Evolutionary conservation across 352 stramenopile species (phyloP).

Genomic region (Phytophthora cryptogea): DNA sequence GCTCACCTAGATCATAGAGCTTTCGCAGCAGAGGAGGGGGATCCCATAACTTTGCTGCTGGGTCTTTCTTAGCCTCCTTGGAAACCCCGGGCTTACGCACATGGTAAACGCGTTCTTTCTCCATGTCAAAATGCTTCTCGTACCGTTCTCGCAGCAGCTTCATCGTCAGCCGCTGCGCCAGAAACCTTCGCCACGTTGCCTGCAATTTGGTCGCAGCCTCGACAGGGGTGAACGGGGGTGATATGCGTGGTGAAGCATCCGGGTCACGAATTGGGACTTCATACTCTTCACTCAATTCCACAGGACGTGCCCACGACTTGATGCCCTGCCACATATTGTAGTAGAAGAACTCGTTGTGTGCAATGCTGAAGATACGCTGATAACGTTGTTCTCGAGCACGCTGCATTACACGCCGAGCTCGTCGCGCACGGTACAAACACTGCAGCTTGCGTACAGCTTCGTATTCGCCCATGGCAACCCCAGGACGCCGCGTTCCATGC

Average conservation of each 20-base stretch:
- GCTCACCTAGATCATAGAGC: slow-evolving; percentile 66
- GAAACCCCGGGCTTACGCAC: slow-evolving; percentile 12
- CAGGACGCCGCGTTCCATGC: slow-evolving; percentile 49
- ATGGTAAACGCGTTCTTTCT: slow-evolving; percentile 65
- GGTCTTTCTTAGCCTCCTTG: slow-evolving; percentile 20
- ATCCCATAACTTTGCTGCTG: slow-evolving; percentile 30
- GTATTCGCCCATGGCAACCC: slow-evolving; percentile 58
- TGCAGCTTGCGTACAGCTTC: slow-evolving; percentile 80
- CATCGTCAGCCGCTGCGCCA: slow-evolving; percentile 37
- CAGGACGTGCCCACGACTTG: slow-evolving; percentile 56
- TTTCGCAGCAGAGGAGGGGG: slow-evolving; percentile 48
- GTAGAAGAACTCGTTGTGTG: slow-evolving; percentile 78
- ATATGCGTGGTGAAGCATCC: slow-evolving; percentile 53
- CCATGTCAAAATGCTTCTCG: slow-evolving; percentile 72
- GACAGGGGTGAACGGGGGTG: slow-evolving; percentile 48
- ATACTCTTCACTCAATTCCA: slow-evolving; percentile 41
- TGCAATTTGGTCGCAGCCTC: slow-evolving; percentile 62
- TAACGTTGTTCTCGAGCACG: slow-evolving; percentile 63
- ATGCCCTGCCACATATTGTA: slow-evolving; percentile 67
- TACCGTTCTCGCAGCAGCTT: slow-evolving; percentile 41
- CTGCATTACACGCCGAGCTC: slow-evolving; percentile 56
- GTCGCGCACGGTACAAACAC: slow-evolving; percentile 59
- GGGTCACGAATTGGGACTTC: slow-evolving; percentile 78
- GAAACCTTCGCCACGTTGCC: slow-evolving; percentile 35
- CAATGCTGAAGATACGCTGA: slow-evolving; percentile 77